phyloP scores from a whole-genome alignment of 1,139 yeast genomes.

The Lodderomyces theae region DNA sequence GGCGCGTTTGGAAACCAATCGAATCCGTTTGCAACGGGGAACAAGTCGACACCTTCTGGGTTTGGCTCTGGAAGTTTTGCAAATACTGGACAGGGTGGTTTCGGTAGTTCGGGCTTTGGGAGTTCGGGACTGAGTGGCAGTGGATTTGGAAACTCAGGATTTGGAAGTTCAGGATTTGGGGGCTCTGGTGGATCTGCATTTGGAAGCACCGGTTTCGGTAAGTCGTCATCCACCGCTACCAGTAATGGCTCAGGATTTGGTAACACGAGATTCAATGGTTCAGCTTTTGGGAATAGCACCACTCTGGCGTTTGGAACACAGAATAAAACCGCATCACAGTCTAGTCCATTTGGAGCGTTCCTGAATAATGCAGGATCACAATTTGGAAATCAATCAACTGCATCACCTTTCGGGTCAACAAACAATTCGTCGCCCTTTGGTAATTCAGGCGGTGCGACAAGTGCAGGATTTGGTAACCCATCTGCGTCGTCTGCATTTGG shows the following conservation, averaged over 20 bases:
- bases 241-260: slow-evolving; percentile 9
- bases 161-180: slow-evolving; percentile 3
- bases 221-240: slow-evolving; percentile 6
- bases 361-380: slow-evolving; percentile 7
- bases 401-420: slow-evolving; percentile 14
- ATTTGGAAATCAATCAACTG: slow-evolving; percentile 8
- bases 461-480: slow-evolving; percentile 14
- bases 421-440: slow-evolving; percentile 2
- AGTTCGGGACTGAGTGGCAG: slow-evolving; percentile 5
- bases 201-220: slow-evolving; percentile 12
- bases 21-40: slow-evolving; percentile 12
- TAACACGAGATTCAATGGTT: slow-evolving; percentile 7
- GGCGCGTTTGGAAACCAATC: slow-evolving; percentile 15
- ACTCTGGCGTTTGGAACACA: slow-evolving; percentile 1
- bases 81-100: slow-evolving; percentile 15
- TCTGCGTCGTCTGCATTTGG: slow-evolving; percentile 10
- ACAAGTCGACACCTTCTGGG: slow-evolving; percentile 9
- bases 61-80: slow-evolving; percentile 9
- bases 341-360: neutral
- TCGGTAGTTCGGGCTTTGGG: slow-evolving; percentile 10
- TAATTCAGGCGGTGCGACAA: neutral
- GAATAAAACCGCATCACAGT: neutral
- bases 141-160: slow-evolving; percentile 4
- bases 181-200: slow-evolving; percentile 2
- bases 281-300: slow-evolving; percentile 2